Conservation (phyloP, 1,139 yeast species). For the Groenewaldozyma sp. region DNA sequence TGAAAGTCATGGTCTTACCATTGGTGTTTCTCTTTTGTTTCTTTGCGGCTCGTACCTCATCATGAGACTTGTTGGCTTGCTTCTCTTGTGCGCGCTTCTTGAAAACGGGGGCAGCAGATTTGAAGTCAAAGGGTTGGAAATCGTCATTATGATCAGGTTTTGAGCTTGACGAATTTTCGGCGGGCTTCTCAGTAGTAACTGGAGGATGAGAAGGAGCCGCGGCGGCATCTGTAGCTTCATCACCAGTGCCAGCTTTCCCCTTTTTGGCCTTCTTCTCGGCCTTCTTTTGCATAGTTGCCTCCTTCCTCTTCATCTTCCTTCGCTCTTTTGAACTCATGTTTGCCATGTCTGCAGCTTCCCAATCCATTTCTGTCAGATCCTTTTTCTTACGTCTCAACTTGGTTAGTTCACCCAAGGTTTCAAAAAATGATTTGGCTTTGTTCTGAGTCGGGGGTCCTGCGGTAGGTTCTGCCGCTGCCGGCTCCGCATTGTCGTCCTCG, state of each 20-base stretch:
- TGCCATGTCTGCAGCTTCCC: conserved; percentile 7
- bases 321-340: conserved; percentile 10
- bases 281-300: neutral
- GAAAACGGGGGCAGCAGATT: conserved; percentile 15
- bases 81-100: conserved; percentile 12
- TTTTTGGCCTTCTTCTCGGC: neutral
- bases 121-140: conserved; percentile 21
- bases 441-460: conserved; percentile 6
- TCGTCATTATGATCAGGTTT: no score
- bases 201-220: neutral
- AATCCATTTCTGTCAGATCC: conserved; percentile 1
- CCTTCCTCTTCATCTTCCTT: conserved; percentile 10
- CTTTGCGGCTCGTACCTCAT: no score
- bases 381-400: conserved; percentile 1
- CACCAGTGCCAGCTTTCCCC: neutral
- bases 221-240: neutral
- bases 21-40: conserved; percentile 14
- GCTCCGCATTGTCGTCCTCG: conserved; percentile 6
- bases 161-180: conserved; percentile 1
- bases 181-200: conserved; percentile 4
- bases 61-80: no score
- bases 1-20: conserved; percentile 18
- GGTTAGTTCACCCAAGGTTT: neutral
- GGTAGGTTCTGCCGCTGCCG: conserved; percentile 2
- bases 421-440: conserved; percentile 3